A percentile compares a stretch with the other conserved stretches of the same genome.
These are phyloP conservation scores for Didymella lethalis DNA, from an alignment of 2,329 filamentous ascomycete genomes.

Conservation along the genomic window DNA sequence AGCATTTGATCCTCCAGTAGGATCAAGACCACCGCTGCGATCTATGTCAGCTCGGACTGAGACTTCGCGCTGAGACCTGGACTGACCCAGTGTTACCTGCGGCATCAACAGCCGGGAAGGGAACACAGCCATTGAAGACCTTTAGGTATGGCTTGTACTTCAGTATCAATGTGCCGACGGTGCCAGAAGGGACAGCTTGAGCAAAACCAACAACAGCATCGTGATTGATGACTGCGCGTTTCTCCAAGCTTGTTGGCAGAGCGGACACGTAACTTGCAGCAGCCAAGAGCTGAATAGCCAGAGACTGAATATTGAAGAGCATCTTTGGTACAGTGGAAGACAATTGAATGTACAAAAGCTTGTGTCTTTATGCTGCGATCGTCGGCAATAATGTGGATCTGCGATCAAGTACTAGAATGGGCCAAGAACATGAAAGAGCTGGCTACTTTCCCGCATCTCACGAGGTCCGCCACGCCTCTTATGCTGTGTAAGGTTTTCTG, in stretches of 20 bases:
- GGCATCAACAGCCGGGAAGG: slow-evolving; percentile 68
- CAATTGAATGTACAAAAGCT: not conserved
- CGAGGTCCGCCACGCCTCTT: slow-evolving; percentile 5
- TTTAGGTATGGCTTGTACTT: slow-evolving; percentile 65
- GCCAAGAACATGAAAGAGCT: not conserved
- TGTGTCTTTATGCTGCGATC: not conserved
- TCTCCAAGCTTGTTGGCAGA: slow-evolving; percentile 38
- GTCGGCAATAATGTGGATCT: slow-evolving; percentile 5
- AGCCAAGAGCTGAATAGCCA: slow-evolving; percentile 37
- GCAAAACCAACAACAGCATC: slow-evolving; percentile 62
- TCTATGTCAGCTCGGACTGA: not conserved
- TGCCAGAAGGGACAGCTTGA: slow-evolving; percentile 60
- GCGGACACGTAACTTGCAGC: slow-evolving; percentile 33
- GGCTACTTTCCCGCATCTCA: slow-evolving; percentile 2
- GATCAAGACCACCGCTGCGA: slow-evolving; percentile 54
- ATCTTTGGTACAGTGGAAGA: slow-evolving; percentile 24
- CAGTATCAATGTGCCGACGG: slow-evolving; percentile 59
- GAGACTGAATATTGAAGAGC: slow-evolving; percentile 31
- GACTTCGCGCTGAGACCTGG: not conserved
- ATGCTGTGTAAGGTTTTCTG: slow-evolving; percentile 1
- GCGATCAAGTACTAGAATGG: not conserved
- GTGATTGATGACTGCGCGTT: slow-evolving; percentile 55
- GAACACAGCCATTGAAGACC: slow-evolving; percentile 67
- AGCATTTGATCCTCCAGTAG: slow-evolving; percentile 51
- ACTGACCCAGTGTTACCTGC: slow-evolving; percentile 64